phyloP scores from a whole-genome alignment of 768 basidiomycete genomes.

The Russula compacta region DNA sequence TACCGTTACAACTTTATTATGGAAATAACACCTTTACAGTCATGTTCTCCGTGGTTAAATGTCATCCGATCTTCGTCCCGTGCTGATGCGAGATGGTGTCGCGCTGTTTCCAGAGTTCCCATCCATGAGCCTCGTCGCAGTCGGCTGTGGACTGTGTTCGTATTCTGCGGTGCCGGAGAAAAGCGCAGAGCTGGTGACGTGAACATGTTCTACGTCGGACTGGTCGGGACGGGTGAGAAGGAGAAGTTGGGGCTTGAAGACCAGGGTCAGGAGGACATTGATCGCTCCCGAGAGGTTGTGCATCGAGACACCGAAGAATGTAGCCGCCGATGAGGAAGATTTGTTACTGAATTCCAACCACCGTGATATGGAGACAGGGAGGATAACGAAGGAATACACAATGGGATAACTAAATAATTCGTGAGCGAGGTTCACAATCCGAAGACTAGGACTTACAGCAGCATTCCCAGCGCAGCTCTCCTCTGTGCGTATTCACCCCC shows the following conservation, averaged over 20 bases:
- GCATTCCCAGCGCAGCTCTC: conserved; percentile 10
- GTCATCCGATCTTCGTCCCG: not conserved
- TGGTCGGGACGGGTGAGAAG: conserved; percentile 23
- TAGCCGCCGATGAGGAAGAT: conserved; percentile 25
- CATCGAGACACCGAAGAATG: conserved; percentile 27
- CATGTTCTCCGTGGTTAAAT: not conserved
- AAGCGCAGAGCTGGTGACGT: not conserved
- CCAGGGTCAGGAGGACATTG: conserved; percentile 34
- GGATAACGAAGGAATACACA: conserved; percentile 30
- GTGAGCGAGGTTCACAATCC: not conserved
- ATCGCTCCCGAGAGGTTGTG: conserved; percentile 33
- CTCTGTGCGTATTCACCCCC: not conserved
- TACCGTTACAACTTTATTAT: too few relatives aligned
- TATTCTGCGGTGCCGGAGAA: not conserved
- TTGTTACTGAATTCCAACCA: conserved; percentile 29
- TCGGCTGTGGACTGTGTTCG: not conserved
- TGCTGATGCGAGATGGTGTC: not conserved
- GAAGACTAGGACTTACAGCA: conserved; percentile 24
- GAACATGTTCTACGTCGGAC: not conserved
- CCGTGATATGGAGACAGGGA: conserved; percentile 34
- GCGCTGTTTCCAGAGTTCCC: not conserved
- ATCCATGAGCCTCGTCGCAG: not conserved
- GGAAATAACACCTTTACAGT: too few relatives aligned
- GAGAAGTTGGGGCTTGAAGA: conserved; percentile 29
- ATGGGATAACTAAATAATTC: conserved; percentile 28